Conservation (phyloP, 2,329 filamentous ascomycete genomes). For the Alternaria ventricosa region DNA sequence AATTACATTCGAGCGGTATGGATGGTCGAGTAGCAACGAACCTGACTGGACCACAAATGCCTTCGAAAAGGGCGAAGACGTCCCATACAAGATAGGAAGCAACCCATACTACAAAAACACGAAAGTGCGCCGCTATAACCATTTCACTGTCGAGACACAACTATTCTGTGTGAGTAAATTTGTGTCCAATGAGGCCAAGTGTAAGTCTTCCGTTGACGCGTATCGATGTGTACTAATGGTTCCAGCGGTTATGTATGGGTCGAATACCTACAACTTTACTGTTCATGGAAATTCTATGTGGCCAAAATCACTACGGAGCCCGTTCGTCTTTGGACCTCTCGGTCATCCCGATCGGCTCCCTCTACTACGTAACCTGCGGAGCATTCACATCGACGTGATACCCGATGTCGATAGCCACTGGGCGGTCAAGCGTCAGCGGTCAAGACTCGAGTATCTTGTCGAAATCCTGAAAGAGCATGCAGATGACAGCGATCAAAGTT, state of each 20-base stretch:
- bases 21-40: neutral
- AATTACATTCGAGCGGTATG: neutral
- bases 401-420: slow-evolving; percentile 10
- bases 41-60: neutral
- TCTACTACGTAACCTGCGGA: slow-evolving; percentile 26
- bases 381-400: slow-evolving; percentile 16
- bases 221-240: neutral
- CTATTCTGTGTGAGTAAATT: slow-evolving; percentile 25
- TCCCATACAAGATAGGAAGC: neutral
- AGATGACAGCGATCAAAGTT: slow-evolving; percentile 21
- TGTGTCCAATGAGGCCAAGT: slow-evolving; percentile 22
- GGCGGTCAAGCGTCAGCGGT: slow-evolving; percentile 21
- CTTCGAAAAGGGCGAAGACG: neutral
- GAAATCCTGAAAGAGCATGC: slow-evolving; percentile 26
- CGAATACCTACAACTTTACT: slow-evolving; percentile 27
- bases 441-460: slow-evolving; percentile 29
- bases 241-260: slow-evolving; percentile 27
- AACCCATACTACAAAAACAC: neutral
- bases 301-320: slow-evolving; percentile 18
- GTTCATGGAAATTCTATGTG: slow-evolving; percentile 10
- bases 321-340: slow-evolving; percentile 26
- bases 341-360: slow-evolving; percentile 12
- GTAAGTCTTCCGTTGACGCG: slow-evolving; percentile 2
- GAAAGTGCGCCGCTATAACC: neutral
- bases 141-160: slow-evolving; percentile 1